Evolutionary conservation across 2,329 filamentous ascomycete species (phyloP).

Genomic region (Alternaria gansuensis): DNA sequence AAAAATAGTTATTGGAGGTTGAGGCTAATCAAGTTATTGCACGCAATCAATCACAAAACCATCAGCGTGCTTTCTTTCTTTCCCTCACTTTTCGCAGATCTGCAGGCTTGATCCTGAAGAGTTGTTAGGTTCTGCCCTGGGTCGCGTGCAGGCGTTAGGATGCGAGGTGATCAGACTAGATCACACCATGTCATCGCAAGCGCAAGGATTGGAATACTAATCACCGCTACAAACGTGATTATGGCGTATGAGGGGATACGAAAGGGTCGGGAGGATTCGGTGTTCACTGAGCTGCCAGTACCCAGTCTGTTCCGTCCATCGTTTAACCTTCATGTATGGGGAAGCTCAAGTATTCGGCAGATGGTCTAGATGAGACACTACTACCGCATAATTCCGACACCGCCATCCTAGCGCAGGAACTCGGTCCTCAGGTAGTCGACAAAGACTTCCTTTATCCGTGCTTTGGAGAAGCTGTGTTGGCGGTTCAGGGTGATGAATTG

Average conservation of each 20-base stretch:
- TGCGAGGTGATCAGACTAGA: constrained; percentile 14
- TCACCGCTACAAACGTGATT: not conserved
- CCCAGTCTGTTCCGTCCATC: constrained; percentile 2
- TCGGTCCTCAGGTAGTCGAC: constrained; percentile 53
- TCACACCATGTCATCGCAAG: constrained; percentile 32
- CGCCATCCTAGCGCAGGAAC: constrained; percentile 41
- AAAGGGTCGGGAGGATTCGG: constrained; percentile 23
- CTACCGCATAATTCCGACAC: constrained; percentile 6
- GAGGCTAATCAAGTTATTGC: not conserved
- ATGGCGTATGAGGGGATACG: not conserved
- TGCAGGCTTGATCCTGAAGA: not conserved
- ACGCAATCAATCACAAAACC: constrained; percentile 4
- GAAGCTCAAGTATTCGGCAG: not conserved
- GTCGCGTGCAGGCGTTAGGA: constrained; percentile 4
- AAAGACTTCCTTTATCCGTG: constrained; percentile 51
- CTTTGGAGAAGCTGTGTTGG: constrained; percentile 62
- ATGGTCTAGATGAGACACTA: constrained; percentile 16
- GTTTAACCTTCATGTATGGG: not conserved
- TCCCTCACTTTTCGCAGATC: constrained; percentile 1
- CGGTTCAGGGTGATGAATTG: constrained; percentile 81
- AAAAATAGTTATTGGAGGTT: not conserved
- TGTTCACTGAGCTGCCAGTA: not conserved
- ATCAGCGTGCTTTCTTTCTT: not conserved
- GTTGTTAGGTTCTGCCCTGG: constrained; percentile 1
- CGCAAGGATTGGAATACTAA: constrained; percentile 10